These are phyloP conservation scores for Umbelopsis sp. DNA, from an alignment of 371 early-diverging fungal genomes.

Conservation along the genomic window DNA sequence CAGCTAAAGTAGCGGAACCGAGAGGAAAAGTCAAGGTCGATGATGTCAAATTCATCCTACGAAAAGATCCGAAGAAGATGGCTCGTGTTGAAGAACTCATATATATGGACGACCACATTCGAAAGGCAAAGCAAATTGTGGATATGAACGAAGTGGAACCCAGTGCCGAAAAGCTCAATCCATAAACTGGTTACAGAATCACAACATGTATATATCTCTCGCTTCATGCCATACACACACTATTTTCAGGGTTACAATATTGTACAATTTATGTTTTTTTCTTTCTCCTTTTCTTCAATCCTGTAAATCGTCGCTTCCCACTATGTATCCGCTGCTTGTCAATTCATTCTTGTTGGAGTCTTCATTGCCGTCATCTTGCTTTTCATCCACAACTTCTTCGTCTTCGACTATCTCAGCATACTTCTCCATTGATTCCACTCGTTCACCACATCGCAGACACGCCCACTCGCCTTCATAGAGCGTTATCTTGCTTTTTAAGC, in stretches of 20 bases:
- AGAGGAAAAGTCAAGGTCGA: constrained; percentile 86
- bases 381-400: constrained; percentile 21
- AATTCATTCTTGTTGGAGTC: constrained; percentile 13
- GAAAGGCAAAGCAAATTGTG: constrained; percentile 79
- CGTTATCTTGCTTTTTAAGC: constrained; percentile 79
- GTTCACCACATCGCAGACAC: constrained; percentile 80
- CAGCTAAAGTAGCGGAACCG: constrained; percentile 64
- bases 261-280: constrained; percentile 16
- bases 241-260: neutral
- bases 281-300: neutral
- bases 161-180: constrained; percentile 25
- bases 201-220: neutral
- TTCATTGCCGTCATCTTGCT: neutral
- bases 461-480: constrained; percentile 75
- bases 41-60: constrained; percentile 91
- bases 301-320: neutral
- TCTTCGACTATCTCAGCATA: constrained; percentile 42
- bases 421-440: constrained; percentile 57
- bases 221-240: neutral
- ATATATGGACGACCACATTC: constrained; percentile 94
- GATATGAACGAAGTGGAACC: constrained; percentile 62
- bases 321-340: constrained; percentile 8
- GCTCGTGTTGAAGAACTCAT: constrained; percentile 96
- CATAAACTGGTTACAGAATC: neutral
- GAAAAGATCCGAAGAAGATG: constrained; percentile 95